Conservation (phyloP, 805 yeast genomes). For the Hagleromyces aurorensis region DNA sequence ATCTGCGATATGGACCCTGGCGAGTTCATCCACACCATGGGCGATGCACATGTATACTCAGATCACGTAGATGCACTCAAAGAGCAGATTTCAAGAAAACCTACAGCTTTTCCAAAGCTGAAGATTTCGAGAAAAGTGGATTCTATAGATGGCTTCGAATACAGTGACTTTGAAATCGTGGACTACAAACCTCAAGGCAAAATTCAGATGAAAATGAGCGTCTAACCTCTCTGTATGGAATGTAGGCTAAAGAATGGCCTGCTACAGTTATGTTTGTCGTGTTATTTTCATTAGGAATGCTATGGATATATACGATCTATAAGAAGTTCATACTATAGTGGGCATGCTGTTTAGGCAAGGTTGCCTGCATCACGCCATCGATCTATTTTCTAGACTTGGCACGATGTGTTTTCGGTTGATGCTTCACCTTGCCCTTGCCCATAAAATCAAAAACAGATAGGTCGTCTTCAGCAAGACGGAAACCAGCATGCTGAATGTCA, state of each 20-base stretch:
- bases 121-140: conserved; percentile 57
- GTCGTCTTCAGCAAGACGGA: conserved; percentile 29
- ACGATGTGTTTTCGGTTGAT: conserved; percentile 21
- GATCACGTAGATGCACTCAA: conserved; percentile 90
- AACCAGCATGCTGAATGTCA: conserved; percentile 12
- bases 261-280: too few species aligned
- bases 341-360: background rate
- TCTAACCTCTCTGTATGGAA: conserved; percentile 33
- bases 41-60: conserved; percentile 91
- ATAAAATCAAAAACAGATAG: conserved; percentile 37
- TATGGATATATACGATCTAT: background rate
- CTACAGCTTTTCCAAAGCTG: conserved; percentile 75
- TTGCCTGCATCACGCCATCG: conserved; percentile 1
- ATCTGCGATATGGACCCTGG: conserved; percentile 95
- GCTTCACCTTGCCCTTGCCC: conserved; percentile 20
- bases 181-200: conserved; percentile 76
- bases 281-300: conserved; percentile 1
- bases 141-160: conserved; percentile 78
- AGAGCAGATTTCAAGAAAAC: conserved; percentile 68
- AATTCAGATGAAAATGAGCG: conserved; percentile 97
- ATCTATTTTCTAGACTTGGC: conserved; percentile 10
- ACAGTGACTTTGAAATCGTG: conserved; percentile 76
- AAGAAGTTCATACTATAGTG: background rate
- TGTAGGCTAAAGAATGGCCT: background rate
- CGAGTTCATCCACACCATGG: conserved; percentile 90